A percentile compares a stretch with the other conserved stretches of the same genome.
Conservation (phyloP, 2,329 filamentous ascomycete species). For the Arachnomyces sp. region DNA sequence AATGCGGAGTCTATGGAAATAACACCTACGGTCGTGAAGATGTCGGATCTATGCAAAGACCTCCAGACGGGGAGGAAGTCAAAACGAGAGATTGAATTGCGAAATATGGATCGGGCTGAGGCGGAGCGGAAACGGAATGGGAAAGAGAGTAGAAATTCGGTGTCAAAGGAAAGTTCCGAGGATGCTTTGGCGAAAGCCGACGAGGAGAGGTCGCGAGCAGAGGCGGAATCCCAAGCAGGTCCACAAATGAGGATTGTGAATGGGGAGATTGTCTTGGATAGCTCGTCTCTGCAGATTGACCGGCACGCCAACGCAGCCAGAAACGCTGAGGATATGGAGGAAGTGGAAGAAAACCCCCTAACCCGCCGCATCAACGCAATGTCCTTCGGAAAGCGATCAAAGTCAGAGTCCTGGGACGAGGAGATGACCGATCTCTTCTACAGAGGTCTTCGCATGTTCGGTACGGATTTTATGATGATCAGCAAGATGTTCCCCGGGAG, state of each 20-base stretch:
- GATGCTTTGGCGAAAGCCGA: constrained; percentile 16
- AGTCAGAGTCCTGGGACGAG: constrained; percentile 48
- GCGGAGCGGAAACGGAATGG: constrained; percentile 36
- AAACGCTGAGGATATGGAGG: constrained; percentile 38
- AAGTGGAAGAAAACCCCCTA: constrained; percentile 39
- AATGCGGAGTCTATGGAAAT: constrained; percentile 44
- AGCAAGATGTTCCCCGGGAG: constrained; percentile 53
- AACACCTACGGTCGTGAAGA: constrained; percentile 45
- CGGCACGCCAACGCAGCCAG: constrained; percentile 45
- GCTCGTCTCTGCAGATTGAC: constrained; percentile 46
- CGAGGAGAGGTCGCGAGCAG: constrained; percentile 14
- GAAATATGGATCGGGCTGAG: constrained; percentile 49
- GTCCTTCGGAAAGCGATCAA: constrained; percentile 42
- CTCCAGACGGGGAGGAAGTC: constrained; percentile 49
- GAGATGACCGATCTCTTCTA: constrained; percentile 55
- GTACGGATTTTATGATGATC: constrained; percentile 58
- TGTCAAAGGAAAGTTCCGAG: constrained; percentile 22
- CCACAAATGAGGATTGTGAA: constrained; percentile 48
- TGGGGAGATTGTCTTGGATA: constrained; percentile 48
- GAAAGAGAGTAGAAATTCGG: constrained; percentile 9
- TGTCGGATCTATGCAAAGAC: constrained; percentile 51
- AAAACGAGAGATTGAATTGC: constrained; percentile 48
- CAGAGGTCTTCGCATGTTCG: constrained; percentile 53
- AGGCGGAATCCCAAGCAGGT: constrained; percentile 26
- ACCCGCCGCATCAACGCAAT: constrained; percentile 40